Evolutionary conservation across 768 basidiomycete genomes (phyloP).

Genomic region (Suillus subaureus): DNA sequence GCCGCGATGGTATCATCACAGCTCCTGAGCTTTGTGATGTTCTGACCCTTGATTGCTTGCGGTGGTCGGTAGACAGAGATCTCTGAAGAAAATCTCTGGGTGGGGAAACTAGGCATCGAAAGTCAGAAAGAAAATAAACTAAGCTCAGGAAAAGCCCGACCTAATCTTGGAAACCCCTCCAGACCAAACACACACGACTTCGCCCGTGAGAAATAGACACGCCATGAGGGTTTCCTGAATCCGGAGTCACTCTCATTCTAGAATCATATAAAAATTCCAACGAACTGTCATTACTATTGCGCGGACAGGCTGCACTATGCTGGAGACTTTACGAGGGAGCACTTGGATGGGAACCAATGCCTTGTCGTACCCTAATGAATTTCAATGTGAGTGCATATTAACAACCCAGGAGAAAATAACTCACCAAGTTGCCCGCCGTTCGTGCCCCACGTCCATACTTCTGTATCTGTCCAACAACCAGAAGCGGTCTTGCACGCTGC

Average conservation of each 20-base stretch:
- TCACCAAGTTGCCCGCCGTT: constrained; percentile 90
- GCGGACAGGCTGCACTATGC: constrained; percentile 68
- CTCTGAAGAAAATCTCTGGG: constrained; percentile 73
- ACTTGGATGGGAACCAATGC: constrained; percentile 73
- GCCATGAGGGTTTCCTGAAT: constrained; percentile 79
- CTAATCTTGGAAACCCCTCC: constrained; percentile 74
- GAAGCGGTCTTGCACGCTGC: constrained; percentile 87
- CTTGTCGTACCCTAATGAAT: constrained; percentile 70
- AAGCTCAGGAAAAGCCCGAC: constrained; percentile 39
- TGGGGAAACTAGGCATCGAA: constrained; percentile 59
- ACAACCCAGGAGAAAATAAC: constrained; percentile 13
- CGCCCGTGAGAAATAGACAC: constrained; percentile 75
- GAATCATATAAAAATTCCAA: background rate
- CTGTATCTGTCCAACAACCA: constrained; percentile 79
- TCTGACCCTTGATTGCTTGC: constrained; percentile 66
- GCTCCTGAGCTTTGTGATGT: constrained; percentile 76
- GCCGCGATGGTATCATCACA: constrained; percentile 84
- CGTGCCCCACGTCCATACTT: constrained; percentile 90
- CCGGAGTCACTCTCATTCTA: background rate
- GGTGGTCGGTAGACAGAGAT: constrained; percentile 83
- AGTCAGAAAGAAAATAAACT: constrained; percentile 5
- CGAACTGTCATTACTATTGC: constrained; percentile 68
- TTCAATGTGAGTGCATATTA: background rate
- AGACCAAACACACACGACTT: constrained; percentile 84
- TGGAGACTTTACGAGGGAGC: constrained; percentile 78